phyloP scores from a whole-genome alignment of 2,329 filamentous ascomycete genomes.

The Verticillium dahliae region DNA sequence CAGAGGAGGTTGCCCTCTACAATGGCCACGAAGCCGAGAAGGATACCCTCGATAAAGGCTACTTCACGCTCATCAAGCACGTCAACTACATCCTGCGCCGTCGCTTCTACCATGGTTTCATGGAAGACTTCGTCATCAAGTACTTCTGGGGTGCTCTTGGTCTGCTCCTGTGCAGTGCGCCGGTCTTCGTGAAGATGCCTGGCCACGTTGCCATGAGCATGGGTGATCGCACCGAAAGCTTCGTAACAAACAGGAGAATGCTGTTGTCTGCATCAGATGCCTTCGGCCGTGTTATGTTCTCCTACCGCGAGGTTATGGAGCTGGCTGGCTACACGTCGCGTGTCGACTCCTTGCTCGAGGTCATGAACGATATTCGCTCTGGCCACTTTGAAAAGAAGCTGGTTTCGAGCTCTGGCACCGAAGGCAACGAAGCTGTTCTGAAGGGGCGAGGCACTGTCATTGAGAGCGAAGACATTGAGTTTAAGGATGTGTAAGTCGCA shows the following conservation, averaged over 20 bases:
- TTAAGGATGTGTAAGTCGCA: conserved; percentile 65
- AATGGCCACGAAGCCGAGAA: conserved; percentile 91
- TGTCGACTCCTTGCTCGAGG: conserved; percentile 81
- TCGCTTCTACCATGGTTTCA: conserved; percentile 94
- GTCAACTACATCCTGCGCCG: conserved; percentile 90
- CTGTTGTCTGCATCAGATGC: conserved; percentile 90
- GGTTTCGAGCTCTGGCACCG: conserved; percentile 78
- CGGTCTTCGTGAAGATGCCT: conserved; percentile 91
- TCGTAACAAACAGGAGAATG: conserved; percentile 91
- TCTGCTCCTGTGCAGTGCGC: conserved; percentile 84
- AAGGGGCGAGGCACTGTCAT: conserved; percentile 73
- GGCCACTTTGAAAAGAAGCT: conserved; percentile 96
- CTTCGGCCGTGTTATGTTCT: conserved; percentile 95
- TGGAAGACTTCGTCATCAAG: conserved; percentile 99
- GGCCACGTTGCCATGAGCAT: conserved; percentile 58
- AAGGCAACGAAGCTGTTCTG: conserved; percentile 77
- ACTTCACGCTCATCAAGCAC: conserved; percentile 98
- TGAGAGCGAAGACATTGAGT: conserved; percentile 79
- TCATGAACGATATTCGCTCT: conserved; percentile 87
- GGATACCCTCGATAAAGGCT: conserved; percentile 93
- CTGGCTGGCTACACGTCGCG: conserved; percentile 91
- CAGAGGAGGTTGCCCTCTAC: conserved; percentile 90
- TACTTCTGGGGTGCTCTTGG: conserved; percentile 98
- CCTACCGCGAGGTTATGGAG: conserved; percentile 95
- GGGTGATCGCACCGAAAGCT: conserved; percentile 68